Conservation (phyloP, 768 basidiomycete species). For the Phallus indusiatus region DNA sequence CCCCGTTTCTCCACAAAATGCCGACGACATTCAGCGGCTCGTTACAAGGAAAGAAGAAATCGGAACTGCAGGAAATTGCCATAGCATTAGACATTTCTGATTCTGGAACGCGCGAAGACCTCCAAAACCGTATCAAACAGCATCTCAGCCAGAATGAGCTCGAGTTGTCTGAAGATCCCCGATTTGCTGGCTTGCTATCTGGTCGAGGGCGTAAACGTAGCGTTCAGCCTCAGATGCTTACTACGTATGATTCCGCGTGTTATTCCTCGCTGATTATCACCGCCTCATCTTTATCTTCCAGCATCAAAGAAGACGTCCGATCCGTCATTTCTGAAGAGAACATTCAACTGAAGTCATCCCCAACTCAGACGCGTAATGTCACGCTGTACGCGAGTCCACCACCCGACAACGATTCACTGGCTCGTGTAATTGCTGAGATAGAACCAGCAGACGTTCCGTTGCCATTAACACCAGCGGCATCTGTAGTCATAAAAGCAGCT, state of each 20-base stretch:
- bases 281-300: neutral
- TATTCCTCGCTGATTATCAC: neutral
- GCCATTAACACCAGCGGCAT: slow-evolving; percentile 20
- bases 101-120: slow-evolving; percentile 45
- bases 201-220: slow-evolving; percentile 11
- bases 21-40: slow-evolving; percentile 35
- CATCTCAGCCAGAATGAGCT: slow-evolving; percentile 49
- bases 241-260: neutral
- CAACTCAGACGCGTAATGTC: slow-evolving; percentile 6
- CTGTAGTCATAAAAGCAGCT: slow-evolving; percentile 17
- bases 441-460: slow-evolving; percentile 5
- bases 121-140: slow-evolving; percentile 51
- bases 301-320: slow-evolving; percentile 1
- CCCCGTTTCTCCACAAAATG: neutral
- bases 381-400: neutral
- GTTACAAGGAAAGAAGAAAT: slow-evolving; percentile 58
- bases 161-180: slow-evolving; percentile 45
- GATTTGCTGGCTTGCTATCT: slow-evolving; percentile 45
- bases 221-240: slow-evolving; percentile 6
- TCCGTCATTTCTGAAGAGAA: slow-evolving; percentile 1
- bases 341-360: neutral
- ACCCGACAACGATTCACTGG: neutral
- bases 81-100: slow-evolving; percentile 41
- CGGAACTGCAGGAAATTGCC: slow-evolving; percentile 56
- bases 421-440: neutral